A percentile compares a stretch with the other conserved stretches of the same genome.
Evolutionary conservation across 495 filamentous ascomycete species (phyloP).

Genomic region (Aspergillus wentii): DNA sequence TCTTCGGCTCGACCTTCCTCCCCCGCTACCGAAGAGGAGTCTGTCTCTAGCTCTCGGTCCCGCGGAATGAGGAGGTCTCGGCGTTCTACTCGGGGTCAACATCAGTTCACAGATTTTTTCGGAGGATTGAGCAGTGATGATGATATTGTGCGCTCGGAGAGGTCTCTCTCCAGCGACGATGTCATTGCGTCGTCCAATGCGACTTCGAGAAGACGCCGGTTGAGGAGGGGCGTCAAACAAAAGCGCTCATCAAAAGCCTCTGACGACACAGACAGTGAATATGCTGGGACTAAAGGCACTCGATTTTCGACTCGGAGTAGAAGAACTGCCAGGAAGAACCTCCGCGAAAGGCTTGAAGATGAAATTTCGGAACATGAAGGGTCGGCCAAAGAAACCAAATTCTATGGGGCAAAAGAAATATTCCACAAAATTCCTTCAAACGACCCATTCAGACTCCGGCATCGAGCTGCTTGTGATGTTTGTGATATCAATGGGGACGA

Average conservation of each 20-base stretch:
- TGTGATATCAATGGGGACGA: constrained; percentile 55
- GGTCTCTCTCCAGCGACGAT: constrained; percentile 20
- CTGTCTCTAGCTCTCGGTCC: constrained; percentile 1
- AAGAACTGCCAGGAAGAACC: constrained; percentile 39
- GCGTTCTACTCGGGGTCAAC: constrained; percentile 5
- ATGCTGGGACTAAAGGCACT: constrained; percentile 4
- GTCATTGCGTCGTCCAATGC: constrained; percentile 7
- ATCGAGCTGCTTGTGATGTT: constrained; percentile 67
- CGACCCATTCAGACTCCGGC: constrained; percentile 59
- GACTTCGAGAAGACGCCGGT: constrained; percentile 39
- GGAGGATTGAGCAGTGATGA: constrained; percentile 12
- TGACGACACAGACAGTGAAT: constrained; percentile 14
- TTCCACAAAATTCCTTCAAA: constrained; percentile 53
- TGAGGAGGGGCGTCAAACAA: constrained; percentile 1
- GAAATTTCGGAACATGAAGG: constrained; percentile 58
- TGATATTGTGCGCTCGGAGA: constrained; percentile 1
- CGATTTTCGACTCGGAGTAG: constrained; percentile 25
- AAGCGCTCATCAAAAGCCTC: constrained; percentile 1
- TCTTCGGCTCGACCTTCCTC: constrained; percentile 1
- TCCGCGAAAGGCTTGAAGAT: constrained; percentile 63
- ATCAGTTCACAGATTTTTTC: constrained; percentile 17
- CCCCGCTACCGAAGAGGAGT: constrained; percentile 5
- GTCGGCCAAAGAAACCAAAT: constrained; percentile 43
- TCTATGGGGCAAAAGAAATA: constrained; percentile 57
- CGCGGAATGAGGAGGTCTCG: constrained; percentile 3